These are phyloP conservation scores for Vitis rupestris DNA, from an alignment of 164 flowering plant species.

Conservation along the genomic window DNA sequence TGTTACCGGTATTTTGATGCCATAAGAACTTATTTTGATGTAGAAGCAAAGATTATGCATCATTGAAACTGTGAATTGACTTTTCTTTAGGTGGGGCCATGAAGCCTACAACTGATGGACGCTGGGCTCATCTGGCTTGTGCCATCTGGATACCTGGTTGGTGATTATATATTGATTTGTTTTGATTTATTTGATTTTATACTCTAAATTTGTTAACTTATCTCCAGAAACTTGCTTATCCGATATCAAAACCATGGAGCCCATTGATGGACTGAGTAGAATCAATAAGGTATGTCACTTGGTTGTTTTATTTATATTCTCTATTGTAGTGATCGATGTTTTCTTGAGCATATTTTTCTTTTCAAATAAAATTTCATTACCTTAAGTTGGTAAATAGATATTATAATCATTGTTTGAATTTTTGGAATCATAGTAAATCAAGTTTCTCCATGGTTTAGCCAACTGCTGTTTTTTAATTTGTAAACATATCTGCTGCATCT, in stretches of 20 bases:
- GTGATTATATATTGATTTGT: slow-evolving; percentile 7
- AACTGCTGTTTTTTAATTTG: too few species aligned
- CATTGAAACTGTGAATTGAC: slow-evolving; percentile 9
- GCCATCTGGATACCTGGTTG: slow-evolving; percentile 99
- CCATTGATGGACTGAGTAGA: slow-evolving; percentile 89
- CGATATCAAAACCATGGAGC: slow-evolving; percentile 93
- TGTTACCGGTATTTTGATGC: slow-evolving; percentile 55
- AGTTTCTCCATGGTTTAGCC: too few species aligned
- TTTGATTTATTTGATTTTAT: not conserved
- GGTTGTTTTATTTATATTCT: not conserved
- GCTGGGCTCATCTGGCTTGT: slow-evolving; percentile 99
- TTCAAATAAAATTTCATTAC: too few species aligned
- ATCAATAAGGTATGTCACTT: slow-evolving; percentile 64
- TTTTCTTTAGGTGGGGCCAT: slow-evolving; percentile 84
- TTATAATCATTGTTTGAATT: too few species aligned
- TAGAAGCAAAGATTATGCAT: slow-evolving; percentile 2
- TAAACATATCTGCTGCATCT: not conserved
- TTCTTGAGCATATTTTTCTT: not conserved
- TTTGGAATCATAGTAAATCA: too few species aligned
- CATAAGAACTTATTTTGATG: not conserved
- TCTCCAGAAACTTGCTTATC: slow-evolving; percentile 86
- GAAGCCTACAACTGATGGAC: slow-evolving; percentile 97
- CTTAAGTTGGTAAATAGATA: too few species aligned
- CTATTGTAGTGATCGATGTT: not conserved
- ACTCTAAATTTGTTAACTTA: slow-evolving; percentile 11